phyloP scores from a whole-genome alignment of 2,329 filamentous ascomycete species.

The Pseudocercospora vitis region DNA sequence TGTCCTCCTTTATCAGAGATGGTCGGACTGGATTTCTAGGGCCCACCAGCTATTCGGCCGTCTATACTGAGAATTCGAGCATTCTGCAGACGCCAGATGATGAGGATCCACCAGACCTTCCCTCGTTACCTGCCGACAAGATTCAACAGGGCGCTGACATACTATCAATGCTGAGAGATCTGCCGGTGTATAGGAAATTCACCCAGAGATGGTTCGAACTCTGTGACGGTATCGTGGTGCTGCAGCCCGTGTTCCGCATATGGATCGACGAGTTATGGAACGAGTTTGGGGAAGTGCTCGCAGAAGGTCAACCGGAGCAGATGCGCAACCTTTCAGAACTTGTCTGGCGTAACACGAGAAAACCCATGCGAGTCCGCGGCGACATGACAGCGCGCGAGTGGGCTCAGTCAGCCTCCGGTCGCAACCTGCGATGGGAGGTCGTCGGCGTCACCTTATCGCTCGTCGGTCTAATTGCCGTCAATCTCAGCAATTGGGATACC shows the following conservation, averaged over 20 bases:
- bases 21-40: slow-evolving; percentile 37
- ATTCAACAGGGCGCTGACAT: slow-evolving; percentile 38
- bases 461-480: slow-evolving; percentile 40
- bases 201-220: slow-evolving; percentile 36
- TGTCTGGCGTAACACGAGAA: slow-evolving; percentile 46
- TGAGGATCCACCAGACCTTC: slow-evolving; percentile 29
- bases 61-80: slow-evolving; percentile 36
- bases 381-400: slow-evolving; percentile 43
- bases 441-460: slow-evolving; percentile 43
- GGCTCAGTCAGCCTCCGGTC: slow-evolving; percentile 41
- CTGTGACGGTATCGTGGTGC: slow-evolving; percentile 38
- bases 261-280: slow-evolving; percentile 41
- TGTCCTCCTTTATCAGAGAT: slow-evolving; percentile 28
- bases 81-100: slow-evolving; percentile 30
- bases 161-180: slow-evolving; percentile 35
- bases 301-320: slow-evolving; percentile 35
- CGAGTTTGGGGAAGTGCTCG: slow-evolving; percentile 34
- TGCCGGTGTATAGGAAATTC: slow-evolving; percentile 35
- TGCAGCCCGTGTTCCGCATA: slow-evolving; percentile 36
- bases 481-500: slow-evolving; percentile 37
- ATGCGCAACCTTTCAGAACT: slow-evolving; percentile 42
- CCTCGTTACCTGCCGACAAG: slow-evolving; percentile 33
- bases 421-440: slow-evolving; percentile 46
- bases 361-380: slow-evolving; percentile 39
- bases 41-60: slow-evolving; percentile 36